Conservation (phyloP, 2,329 filamentous ascomycete genomes). For the Leptographium radiaticola region DNA sequence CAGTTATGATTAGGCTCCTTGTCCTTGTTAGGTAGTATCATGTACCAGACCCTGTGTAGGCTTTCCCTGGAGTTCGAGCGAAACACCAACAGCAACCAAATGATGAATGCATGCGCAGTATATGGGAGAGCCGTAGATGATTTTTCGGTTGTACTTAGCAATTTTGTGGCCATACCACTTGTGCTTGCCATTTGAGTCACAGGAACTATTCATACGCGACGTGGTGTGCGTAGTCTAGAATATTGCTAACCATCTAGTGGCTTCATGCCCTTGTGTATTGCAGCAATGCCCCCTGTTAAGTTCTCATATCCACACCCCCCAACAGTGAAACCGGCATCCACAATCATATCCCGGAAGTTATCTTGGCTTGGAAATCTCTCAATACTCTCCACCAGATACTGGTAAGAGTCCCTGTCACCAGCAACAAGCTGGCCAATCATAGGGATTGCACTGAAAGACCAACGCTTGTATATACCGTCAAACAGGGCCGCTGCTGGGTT, state of each 20-base stretch:
- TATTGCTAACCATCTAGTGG: conserved; percentile 27
- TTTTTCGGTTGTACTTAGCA: no score
- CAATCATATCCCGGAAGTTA: conserved; percentile 73
- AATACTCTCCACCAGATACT: conserved; percentile 97
- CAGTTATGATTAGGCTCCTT: neutral
- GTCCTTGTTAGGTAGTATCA: neutral
- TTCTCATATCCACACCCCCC: conserved; percentile 80
- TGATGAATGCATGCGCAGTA: no score
- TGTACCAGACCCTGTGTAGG: neutral
- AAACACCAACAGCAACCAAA: no score
- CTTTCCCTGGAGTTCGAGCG: neutral
- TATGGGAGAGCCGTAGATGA: no score
- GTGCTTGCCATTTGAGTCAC: neutral
- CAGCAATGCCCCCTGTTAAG: conserved; percentile 81
- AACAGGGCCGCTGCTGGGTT: conserved; percentile 55
- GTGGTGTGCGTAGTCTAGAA: neutral
- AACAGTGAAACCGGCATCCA: conserved; percentile 71
- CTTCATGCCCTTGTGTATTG: conserved; percentile 95
- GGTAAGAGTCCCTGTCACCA: conserved; percentile 88
- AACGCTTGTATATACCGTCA: conserved; percentile 81
- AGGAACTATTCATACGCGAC: neutral
- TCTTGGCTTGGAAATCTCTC: conserved; percentile 81
- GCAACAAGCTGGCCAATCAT: conserved; percentile 92
- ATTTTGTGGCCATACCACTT: neutral
- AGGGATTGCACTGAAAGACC: conserved; percentile 91